phyloP scores from a whole-genome alignment of 140 eudicot genomes.

The Senecio squalidus region DNA sequence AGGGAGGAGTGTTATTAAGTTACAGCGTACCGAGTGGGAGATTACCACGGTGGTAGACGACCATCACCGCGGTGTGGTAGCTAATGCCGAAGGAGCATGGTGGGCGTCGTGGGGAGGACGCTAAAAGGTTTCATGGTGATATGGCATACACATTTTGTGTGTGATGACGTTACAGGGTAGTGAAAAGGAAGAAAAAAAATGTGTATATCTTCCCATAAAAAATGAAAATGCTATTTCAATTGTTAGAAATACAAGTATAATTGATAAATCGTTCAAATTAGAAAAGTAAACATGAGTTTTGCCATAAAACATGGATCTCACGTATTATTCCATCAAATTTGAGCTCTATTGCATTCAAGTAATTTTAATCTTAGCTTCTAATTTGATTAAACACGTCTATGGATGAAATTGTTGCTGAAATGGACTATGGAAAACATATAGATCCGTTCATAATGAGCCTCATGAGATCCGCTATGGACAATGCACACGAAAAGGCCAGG shows the following conservation, averaged over 20 bases:
- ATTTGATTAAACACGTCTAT: slow-evolving; percentile 14
- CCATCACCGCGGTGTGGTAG: too few relatives aligned
- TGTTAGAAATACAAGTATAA: neutral
- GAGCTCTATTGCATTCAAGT: neutral
- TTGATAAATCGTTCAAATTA: neutral
- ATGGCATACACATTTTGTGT: too few relatives aligned
- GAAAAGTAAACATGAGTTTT: slow-evolving; percentile 9
- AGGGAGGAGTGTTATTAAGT: too few relatives aligned
- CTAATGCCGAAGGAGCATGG: too few relatives aligned
- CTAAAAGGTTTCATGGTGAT: too few relatives aligned
- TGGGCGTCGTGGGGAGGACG: too few relatives aligned
- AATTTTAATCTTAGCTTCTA: slow-evolving; percentile 3
- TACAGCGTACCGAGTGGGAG: too few relatives aligned
- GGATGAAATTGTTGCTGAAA: slow-evolving; percentile 45
- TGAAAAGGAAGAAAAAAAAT: too few relatives aligned
- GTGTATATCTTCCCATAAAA: too few relatives aligned
- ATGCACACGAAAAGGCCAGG: slow-evolving; percentile 49
- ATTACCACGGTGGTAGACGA: too few relatives aligned
- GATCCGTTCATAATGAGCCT: slow-evolving; percentile 50
- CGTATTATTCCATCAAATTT: neutral
- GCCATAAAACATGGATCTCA: slow-evolving; percentile 22
- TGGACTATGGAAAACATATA: slow-evolving; percentile 31
- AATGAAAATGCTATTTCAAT: too few relatives aligned
- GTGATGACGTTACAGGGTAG: too few relatives aligned
- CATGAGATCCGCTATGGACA: slow-evolving; percentile 54